Evolutionary conservation across 306 rosid species (phyloP).

Genomic region (Purshia tridentata): DNA sequence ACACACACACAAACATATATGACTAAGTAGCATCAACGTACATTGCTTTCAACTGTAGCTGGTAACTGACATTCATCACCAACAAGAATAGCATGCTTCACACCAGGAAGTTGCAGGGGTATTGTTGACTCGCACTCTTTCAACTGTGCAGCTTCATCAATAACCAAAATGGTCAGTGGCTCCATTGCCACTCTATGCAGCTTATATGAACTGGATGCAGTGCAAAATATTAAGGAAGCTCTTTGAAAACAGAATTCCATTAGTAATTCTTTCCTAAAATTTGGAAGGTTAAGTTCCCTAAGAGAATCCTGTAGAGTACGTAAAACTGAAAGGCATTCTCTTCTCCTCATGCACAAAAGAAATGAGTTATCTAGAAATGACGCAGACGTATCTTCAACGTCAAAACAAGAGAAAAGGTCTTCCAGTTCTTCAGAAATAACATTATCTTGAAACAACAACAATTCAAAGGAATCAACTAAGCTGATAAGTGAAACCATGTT

Average conservation of each 20-base stretch:
- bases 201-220: slow-evolving; percentile 65
- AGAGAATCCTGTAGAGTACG: slow-evolving; percentile 45
- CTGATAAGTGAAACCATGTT: slow-evolving; percentile 29
- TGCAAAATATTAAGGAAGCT: slow-evolving; percentile 63
- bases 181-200: slow-evolving; percentile 41
- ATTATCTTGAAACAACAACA: slow-evolving; percentile 33
- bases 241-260: slow-evolving; percentile 50
- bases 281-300: slow-evolving; percentile 45
- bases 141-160: slow-evolving; percentile 85
- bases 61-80: slow-evolving; percentile 84
- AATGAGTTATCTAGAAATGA: slow-evolving; percentile 3
- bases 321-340: slow-evolving; percentile 43
- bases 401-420: slow-evolving; percentile 36
- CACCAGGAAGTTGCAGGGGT: slow-evolving; percentile 54
- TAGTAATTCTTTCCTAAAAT: slow-evolving; percentile 15
- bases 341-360: slow-evolving; percentile 32
- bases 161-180: slow-evolving; percentile 50
- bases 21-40: slow-evolving; percentile 24
- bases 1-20: too few species aligned
- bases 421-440: slow-evolving; percentile 38
- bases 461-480: slow-evolving; percentile 41
- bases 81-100: slow-evolving; percentile 61
- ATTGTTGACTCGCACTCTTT: slow-evolving; percentile 76
- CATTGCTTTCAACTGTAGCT: slow-evolving; percentile 64
- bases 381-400: slow-evolving; percentile 21